Base-by-base conservation (phyloP, 1,284 basidiomycete species). In the Cutaneotrichosporon cavernicola region DNA sequence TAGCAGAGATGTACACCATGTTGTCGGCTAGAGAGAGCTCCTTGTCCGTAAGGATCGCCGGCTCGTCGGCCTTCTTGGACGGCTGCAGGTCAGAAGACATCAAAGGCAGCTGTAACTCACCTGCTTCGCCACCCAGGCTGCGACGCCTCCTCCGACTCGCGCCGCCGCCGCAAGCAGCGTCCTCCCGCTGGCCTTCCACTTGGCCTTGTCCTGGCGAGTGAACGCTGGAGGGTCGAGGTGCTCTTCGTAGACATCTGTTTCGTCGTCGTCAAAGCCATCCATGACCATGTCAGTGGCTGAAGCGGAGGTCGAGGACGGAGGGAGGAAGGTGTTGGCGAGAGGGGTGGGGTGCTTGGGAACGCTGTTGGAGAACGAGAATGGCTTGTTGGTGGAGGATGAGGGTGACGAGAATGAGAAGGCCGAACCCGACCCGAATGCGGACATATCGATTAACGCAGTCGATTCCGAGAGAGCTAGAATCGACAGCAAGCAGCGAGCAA, bases 61-160 rank as follows among this genome's bases (percentile, higher is more conserved):
- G 65, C 58, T 68, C 65, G 55, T 73, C 70, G 6, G 70, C 64
- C 56, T 73, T 70, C 7, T 40, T 31, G 9, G 72, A 64, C 7
- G 73, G 67, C 75, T 76, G 50, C 5, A 38, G 14, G 38, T 69
- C 47, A 69, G 70, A 50, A 40, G 21, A 13, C 4, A 9, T 26
- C 14, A 18, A 0, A 34, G 18, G 0, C 9, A 2, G 3, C 21
- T 7, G 32, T 36, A 30, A 46, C 72, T 65, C 46, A 77, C 77
- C 62, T 64, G 61, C 18, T 70, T 68, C 2, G 72, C 67, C 0
- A 73, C 65, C 73, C 74, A 79, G 13, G 68, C 62, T 1, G 73
- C 73, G 26, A 76, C 49, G 55, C 77, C 75, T 9, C 76, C 76
- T 2, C 71, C 72, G 5, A 68, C 70, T 21, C 76, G 77, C 22